Evolutionary conservation across 495 filamentous ascomycete genomes (phyloP), one percentile per base, ranked within the genome.

Genomic region (Glarea lozoyensis): DNA sequence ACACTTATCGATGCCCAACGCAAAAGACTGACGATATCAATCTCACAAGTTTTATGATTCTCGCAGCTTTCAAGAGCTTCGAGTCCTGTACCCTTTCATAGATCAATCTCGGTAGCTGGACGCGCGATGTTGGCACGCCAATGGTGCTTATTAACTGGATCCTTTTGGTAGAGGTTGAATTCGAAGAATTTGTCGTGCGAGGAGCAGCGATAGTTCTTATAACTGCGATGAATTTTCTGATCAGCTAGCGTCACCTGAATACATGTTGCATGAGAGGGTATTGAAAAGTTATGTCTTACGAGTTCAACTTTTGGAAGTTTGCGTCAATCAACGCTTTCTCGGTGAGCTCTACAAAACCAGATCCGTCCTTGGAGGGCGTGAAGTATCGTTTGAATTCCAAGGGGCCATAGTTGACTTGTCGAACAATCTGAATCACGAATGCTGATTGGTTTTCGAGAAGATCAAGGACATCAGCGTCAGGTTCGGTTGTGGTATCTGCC

Each of bases 111-210:
- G 4, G 25, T 32, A 25, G 47, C 48, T 5, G 58, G 61, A 17
- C 58, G 47, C 20, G 58, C 58, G 13, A 62, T 27, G 40, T 62
- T 59, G n/a, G 23, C 44, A 16, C 44, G 49, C 60, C 59, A 64
- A 54, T 63, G 61, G 50, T 63, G 61, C 16, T 29, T 48, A 41
- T 62, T 64, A 30, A 54, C 48, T 13, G 62, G 62, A 41, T 65
- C 46, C 37, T 60, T 57, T 44, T 63, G 49, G 42, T 67, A 65
- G 19, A 67, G 10, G 45, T 65, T 67, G 37, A 63, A 10, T 41
- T 60, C 57, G 38, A 62, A 60, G 57, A 61, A 63, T 37, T 56
- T 64, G 43, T 63, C 56, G 45, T 63, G 60, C 9, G 15, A 18
- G 1, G 34, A 22, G 39, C 62, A 66, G 35, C 50, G 59, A 48